Conservation (phyloP, 805 yeast species). For the Kuraishia ogatae region DNA sequence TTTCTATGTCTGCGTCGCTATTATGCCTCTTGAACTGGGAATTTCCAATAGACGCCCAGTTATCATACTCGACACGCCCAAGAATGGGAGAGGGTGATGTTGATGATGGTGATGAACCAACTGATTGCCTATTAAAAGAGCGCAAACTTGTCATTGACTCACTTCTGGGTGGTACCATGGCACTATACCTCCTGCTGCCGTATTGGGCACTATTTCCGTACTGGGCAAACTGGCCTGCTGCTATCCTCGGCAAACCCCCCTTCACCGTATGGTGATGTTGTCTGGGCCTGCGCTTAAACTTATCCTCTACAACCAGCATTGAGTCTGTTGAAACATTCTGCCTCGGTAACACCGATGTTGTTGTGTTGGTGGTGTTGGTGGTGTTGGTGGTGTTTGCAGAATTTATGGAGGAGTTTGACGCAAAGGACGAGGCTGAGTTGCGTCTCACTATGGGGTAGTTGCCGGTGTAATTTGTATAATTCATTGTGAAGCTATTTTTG, state of each 20-base stretch:
- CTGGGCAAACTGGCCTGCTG: background rate
- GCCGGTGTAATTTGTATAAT: too few relatives aligned
- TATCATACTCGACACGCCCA: background rate
- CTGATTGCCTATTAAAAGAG: constrained; percentile 1
- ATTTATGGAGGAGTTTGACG: background rate
- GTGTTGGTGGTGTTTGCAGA: background rate
- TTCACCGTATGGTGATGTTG: constrained; percentile 14
- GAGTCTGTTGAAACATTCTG: constrained; percentile 28
- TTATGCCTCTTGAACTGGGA: too few relatives aligned
- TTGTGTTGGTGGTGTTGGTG: background rate
- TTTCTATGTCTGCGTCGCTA: background rate
- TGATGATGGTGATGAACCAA: background rate
- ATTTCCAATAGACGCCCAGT: too few relatives aligned
- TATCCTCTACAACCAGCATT: constrained; percentile 27
- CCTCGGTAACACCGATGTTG: constrained; percentile 15
- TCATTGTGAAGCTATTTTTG: too few relatives aligned
- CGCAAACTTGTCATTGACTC: constrained; percentile 1
- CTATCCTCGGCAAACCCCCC: background rate
- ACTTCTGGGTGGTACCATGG: background rate
- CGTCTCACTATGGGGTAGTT: background rate
- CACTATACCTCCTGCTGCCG: background rate
- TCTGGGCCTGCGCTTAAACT: constrained; percentile 28
- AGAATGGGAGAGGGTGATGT: background rate
- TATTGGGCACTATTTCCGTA: background rate
- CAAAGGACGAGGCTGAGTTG: constrained; percentile 1